Evolutionary conservation across 257 asterid species (phyloP).

Genomic region (Rehmannia glutinosa): DNA sequence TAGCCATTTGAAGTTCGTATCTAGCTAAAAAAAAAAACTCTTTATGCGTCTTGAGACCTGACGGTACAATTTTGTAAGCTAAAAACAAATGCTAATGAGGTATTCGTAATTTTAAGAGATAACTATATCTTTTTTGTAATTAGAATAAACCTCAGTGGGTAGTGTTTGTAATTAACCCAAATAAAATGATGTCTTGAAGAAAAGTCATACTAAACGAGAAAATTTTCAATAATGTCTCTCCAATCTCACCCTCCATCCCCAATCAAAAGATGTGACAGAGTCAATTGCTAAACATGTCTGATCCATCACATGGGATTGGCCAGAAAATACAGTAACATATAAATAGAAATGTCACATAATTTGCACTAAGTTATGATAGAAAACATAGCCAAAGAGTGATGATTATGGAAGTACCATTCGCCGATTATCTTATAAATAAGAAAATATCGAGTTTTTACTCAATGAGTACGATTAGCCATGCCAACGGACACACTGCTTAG

Average conservation of each 20-base stretch:
- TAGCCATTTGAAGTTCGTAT: slow-evolving; percentile 14
- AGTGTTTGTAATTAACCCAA: too few relatives aligned
- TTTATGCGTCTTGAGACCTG: too few relatives aligned
- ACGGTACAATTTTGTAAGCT: too few relatives aligned
- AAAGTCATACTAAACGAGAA: too few relatives aligned
- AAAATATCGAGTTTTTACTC: slow-evolving; percentile 19
- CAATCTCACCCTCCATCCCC: slow-evolving; percentile 40
- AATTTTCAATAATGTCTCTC: slow-evolving; percentile 19
- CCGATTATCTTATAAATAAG: slow-evolving; percentile 35
- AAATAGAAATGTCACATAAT: slow-evolving; percentile 34
- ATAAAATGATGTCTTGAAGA: too few relatives aligned
- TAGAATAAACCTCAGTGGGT: too few relatives aligned
- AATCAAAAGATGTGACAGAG: slow-evolving; percentile 37
- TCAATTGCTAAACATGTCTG: slow-evolving; percentile 26
- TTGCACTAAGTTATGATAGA: slow-evolving; percentile 33
- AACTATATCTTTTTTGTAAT: too few relatives aligned
- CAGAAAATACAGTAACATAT: slow-evolving; percentile 31
- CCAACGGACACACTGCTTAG: slow-evolving; percentile 31
- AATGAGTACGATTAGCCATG: slow-evolving; percentile 27
- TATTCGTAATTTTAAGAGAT: too few relatives aligned
- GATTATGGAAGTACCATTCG: slow-evolving; percentile 37
- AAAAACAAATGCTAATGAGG: too few relatives aligned
- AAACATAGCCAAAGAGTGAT: slow-evolving; percentile 36
- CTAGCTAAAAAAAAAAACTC: too few relatives aligned
- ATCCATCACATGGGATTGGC: slow-evolving; percentile 40